A percentile compares a stretch with the other conserved stretches of the same genome.
These are phyloP conservation scores for Miamiensis avidus DNA, from an alignment of 169 alveolate genomes.

Conservation along the genomic window DNA sequence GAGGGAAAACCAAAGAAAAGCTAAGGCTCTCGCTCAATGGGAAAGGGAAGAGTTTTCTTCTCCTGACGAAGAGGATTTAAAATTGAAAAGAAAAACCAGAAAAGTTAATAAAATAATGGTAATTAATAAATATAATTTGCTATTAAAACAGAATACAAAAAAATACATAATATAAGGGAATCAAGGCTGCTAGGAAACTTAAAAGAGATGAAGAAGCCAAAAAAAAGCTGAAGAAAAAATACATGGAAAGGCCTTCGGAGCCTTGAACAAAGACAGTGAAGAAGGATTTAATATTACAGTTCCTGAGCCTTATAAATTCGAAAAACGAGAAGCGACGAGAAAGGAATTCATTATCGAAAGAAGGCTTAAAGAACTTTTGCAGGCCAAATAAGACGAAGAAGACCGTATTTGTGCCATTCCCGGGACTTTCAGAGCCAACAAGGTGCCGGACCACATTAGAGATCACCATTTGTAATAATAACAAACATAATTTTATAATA, in stretches of 20 bases:
- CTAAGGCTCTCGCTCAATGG: background rate
- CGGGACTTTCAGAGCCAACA: slow-evolving; percentile 32
- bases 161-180: background rate
- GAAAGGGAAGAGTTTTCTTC: background rate
- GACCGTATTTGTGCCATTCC: slow-evolving; percentile 23
- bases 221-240: background rate
- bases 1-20: background rate
- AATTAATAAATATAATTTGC: too few species aligned
- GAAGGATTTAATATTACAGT: slow-evolving; percentile 41
- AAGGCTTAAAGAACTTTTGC: slow-evolving; percentile 50
- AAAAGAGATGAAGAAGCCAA: background rate
- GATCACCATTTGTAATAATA: slow-evolving; percentile 7
- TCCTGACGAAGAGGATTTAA: background rate
- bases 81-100: background rate
- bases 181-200: background rate
- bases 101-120: background rate
- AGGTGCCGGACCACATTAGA: slow-evolving; percentile 26
- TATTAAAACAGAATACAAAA: too few species aligned
- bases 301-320: slow-evolving; percentile 58
- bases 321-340: slow-evolving; percentile 41
- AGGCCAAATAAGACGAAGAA: slow-evolving; percentile 41
- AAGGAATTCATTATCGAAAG: slow-evolving; percentile 41
- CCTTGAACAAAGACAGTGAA: slow-evolving; percentile 3
- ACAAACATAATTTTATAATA: background rate
- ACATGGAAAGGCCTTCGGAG: slow-evolving; percentile 17